Evolutionary conservation across 495 filamentous ascomycete genomes (phyloP).

Genomic region (Aspergillus carlsbadensis): DNA sequence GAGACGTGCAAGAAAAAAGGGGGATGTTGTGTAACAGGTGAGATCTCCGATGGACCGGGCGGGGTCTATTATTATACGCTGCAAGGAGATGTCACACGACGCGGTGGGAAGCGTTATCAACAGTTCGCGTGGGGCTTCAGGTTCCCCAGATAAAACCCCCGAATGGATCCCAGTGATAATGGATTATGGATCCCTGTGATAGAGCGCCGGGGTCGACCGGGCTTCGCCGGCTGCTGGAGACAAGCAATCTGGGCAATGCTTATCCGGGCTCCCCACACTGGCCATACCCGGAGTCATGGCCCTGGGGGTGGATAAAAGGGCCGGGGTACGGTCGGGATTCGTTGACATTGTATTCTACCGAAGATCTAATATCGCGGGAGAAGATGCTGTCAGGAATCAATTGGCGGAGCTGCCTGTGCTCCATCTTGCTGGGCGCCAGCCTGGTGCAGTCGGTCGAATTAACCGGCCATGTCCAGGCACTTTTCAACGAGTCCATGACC

Average conservation of each 20-base stretch:
- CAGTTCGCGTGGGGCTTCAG: neutral
- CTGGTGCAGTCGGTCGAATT: neutral
- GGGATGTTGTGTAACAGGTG: neutral
- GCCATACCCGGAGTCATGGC: neutral
- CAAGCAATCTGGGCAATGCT: neutral
- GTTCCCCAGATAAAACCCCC: neutral
- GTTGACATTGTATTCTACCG: neutral
- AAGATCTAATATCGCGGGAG: neutral
- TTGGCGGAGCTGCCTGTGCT: neutral
- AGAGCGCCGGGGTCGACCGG: neutral
- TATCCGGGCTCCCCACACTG: neutral
- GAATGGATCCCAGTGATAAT: no score
- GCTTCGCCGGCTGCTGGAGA: neutral
- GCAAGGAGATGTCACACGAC: neutral
- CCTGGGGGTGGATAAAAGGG: neutral
- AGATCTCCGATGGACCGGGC: no score
- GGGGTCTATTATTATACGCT: neutral
- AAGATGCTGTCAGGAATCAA: neutral
- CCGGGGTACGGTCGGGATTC: no score
- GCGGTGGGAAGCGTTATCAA: neutral
- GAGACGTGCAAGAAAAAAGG: neutral
- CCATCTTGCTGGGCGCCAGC: constrained; percentile 2
- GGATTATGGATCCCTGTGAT: no score
- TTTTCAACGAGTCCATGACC: constrained; percentile 31
- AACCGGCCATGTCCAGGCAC: neutral